Base-by-base conservation (phyloP, 805 yeast genomes). In the Kuraishia ogatae region DNA sequence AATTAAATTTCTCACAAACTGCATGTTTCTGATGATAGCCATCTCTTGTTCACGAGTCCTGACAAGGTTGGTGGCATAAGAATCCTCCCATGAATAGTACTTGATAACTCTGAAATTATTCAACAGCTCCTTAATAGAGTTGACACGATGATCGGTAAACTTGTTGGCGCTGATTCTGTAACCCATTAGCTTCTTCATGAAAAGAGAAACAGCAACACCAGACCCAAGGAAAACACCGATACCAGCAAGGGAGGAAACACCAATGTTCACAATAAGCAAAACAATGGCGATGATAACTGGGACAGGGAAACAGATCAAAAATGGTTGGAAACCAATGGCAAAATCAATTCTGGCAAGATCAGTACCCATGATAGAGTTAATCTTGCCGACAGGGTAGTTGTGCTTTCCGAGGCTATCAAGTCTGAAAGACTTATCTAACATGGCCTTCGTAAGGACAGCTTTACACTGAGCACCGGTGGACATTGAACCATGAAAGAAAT, bases 81-180 rank as follows among this genome's bases (percentile, higher is more conserved):
- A 91, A 35, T 75, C 76, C 70, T 92, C 97, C 97, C 97, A 92
- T 1, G 96, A 88, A 66, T 91, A 92, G 66, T 80, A 87, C 71
- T 92, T 92, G 67, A 92, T 88, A 66, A 85, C 78, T 64, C 87
- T 89, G 77, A 92, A 80, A 60, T 87, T 83, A 64, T 80, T 83
- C 59, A 92, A 74, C 28, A 90, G 81, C 67, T 92, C 98, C 60
- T 88, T 85, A 67, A 90, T 83, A 52, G 81, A 75, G 51, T 82
- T 77, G 22, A 92, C 89, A 64, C 98, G 83, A 21, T 73, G 68
- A 67, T 92, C 98, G 1, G 97, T 92, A 62, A 72, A 80, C 1
- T 70, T 71, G 55, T 82, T 82, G 10, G 89, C 84, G n/a, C 67
- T 66, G 24, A 70, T 72, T 64, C 97, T 81, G 58, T 77, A 74